Evolutionary conservation across 805 yeast species (phyloP).

Genomic region (Cyberlindnera mrakii): DNA sequence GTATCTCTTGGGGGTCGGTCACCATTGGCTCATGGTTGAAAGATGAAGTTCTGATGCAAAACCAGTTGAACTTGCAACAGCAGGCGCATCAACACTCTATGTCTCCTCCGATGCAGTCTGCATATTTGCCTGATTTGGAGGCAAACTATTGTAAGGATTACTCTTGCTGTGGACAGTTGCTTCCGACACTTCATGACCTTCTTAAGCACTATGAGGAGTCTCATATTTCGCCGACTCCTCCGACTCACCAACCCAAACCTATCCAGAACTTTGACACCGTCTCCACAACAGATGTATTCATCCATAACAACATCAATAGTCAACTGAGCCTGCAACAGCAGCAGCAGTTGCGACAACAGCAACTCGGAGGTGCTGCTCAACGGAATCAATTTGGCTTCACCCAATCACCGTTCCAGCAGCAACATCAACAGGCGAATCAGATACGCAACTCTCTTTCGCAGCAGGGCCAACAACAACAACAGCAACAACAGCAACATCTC

Average conservation of each 20-base stretch:
- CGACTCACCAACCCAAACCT: constrained; percentile 39
- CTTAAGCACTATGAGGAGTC: constrained; percentile 94
- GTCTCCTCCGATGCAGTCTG: constrained; percentile 64
- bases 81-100: constrained; percentile 15
- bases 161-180: constrained; percentile 87
- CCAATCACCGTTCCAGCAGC: constrained; percentile 13
- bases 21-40: constrained; percentile 94
- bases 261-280: constrained; percentile 79
- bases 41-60: constrained; percentile 76
- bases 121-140: constrained; percentile 87
- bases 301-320: constrained; percentile 30
- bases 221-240: constrained; percentile 68
- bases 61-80: constrained; percentile 11
- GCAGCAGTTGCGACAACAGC: constrained; percentile 22
- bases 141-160: constrained; percentile 96
- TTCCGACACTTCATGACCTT: constrained; percentile 91
- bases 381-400: constrained; percentile 17
- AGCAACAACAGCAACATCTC: constrained; percentile 9
- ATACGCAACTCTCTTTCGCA: constrained; percentile 10
- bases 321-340: constrained; percentile 14
- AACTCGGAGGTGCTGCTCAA: constrained; percentile 9
- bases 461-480: constrained; percentile 8
- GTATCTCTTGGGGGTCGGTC: constrained; percentile 94
- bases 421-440: constrained; percentile 14
- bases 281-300: constrained; percentile 86